Base-by-base conservation (phyloP, 2,329 filamentous ascomycete genomes). In the Aspergillus viridinutans region DNA sequence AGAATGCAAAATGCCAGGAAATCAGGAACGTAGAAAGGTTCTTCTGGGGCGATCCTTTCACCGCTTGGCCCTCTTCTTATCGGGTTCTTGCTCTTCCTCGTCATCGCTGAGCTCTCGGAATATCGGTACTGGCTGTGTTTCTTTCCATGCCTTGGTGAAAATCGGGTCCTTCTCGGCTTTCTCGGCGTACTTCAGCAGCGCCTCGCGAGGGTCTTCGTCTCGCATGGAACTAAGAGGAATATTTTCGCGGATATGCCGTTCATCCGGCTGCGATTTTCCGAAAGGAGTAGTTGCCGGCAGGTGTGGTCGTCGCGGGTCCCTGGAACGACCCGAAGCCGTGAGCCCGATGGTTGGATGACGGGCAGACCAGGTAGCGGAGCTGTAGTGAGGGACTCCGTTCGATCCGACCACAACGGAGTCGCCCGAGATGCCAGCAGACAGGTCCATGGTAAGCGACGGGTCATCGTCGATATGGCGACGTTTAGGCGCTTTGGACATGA, bases 401-500 rank as follows among this genome's bases (percentile, higher is more conserved):
- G 84, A 83, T 38, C 88, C 88, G 26, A 85, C 87, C 54, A 95
- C 78, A 59, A 96, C 90, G 8, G 87, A 84, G 68, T 97, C 93
- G 49, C 87, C 90, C 0, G 92, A 92, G 58, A 97, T 82, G 14
- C 91, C 92, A 3, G 88, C 80, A 4, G 88, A 84, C 65, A 92
- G 85, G 69, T 96, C 92, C 72, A 90, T 95, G 1, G 92, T 96
- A 35, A 95, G 81, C 57, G 85, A 86, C 1, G 92, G 86, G 73
- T 97, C 91, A 74, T 99, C 94, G 71, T 99, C 94, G 58, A 99
- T 86, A 71, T 99, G 93, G 1, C 93, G 88, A 66, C 91, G 92
- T 78, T 99, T 97, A 2, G 94, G 92, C 0, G 92, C 92, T 68
- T 91, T 90, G 60, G 89, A 92, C 86, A 99, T 92, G 63, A 97